A percentile compares a stretch with the other conserved stretches of the same genome.
Evolutionary conservation across 805 yeast species (phyloP).

Genomic region (Maudiozyma serrabonitensis): DNA sequence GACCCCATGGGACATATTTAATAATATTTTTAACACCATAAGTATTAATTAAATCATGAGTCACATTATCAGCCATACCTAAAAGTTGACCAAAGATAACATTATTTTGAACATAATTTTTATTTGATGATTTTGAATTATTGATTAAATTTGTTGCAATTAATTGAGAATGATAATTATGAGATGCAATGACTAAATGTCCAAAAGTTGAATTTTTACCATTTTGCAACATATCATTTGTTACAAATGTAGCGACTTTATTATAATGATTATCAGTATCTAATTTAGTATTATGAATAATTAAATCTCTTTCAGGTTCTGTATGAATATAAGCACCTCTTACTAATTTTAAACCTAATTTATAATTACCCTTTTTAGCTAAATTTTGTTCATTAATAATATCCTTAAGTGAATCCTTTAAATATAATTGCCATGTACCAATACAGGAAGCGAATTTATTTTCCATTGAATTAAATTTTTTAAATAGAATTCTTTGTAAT

Average conservation of each 20-base stretch:
- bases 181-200: constrained; percentile 85
- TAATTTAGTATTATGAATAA: constrained; percentile 65
- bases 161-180: constrained; percentile 69
- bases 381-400: constrained; percentile 52
- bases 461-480: constrained; percentile 54
- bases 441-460: constrained; percentile 54
- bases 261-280: constrained; percentile 77
- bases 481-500: constrained; percentile 72
- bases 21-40: constrained; percentile 65
- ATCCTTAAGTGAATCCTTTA: constrained; percentile 58
- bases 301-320: constrained; percentile 57
- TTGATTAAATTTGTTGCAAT: constrained; percentile 52
- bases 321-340: constrained; percentile 94
- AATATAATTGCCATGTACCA: constrained; percentile 90
- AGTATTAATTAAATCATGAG: constrained; percentile 58
- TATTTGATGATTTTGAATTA: constrained; percentile 14
- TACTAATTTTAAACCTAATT: constrained; percentile 79
- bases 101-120: constrained; percentile 48
- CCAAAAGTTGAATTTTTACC: constrained; percentile 45
- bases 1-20: constrained; percentile 98
- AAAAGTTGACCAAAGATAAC: constrained; percentile 82
- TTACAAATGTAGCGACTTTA: constrained; percentile 51
- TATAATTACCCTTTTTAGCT: constrained; percentile 54
- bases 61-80: constrained; percentile 92
- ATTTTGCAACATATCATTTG: constrained; percentile 44